Evolutionary conservation across 2,329 filamentous ascomycete species (phyloP).

Genomic region (Neofusicoccum parvum): DNA sequence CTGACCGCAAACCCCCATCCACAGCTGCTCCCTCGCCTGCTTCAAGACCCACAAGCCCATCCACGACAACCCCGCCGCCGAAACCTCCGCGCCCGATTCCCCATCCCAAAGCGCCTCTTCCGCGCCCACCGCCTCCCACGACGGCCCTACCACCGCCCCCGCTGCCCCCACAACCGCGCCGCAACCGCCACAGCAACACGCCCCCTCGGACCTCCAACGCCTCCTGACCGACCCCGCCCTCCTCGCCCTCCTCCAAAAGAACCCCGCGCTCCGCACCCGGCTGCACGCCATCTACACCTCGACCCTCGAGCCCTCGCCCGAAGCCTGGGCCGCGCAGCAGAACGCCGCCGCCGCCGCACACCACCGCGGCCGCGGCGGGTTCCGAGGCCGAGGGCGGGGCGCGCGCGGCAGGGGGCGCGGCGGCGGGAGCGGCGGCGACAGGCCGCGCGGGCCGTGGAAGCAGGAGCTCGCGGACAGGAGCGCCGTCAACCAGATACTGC

Average conservation of each 20-base stretch:
- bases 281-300: conserved; percentile 19
- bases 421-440: not conserved
- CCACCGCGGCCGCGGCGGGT: not conserved
- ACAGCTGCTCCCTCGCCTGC: conserved; percentile 19
- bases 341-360: not conserved
- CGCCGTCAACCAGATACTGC: not conserved
- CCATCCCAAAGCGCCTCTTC: not conserved
- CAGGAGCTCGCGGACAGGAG: conserved; percentile 8
- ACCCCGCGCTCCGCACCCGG: conserved; percentile 3
- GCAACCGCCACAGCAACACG: not conserved
- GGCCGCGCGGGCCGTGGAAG: conserved; percentile 12
- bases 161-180: not conserved
- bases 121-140: not conserved
- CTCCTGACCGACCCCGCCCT: conserved; percentile 6
- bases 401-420: not conserved
- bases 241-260: not conserved
- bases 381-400: not conserved
- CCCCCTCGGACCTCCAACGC: not conserved
- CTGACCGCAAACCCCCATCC: not conserved
- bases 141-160: not conserved
- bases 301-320: conserved; percentile 1
- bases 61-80: not conserved
- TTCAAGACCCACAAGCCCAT: conserved; percentile 16
- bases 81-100: not conserved
- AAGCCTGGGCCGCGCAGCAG: not conserved